These are phyloP conservation scores for Andrographis paniculata DNA, from an alignment of 305 asterid genomes.

Conservation along the genomic window DNA sequence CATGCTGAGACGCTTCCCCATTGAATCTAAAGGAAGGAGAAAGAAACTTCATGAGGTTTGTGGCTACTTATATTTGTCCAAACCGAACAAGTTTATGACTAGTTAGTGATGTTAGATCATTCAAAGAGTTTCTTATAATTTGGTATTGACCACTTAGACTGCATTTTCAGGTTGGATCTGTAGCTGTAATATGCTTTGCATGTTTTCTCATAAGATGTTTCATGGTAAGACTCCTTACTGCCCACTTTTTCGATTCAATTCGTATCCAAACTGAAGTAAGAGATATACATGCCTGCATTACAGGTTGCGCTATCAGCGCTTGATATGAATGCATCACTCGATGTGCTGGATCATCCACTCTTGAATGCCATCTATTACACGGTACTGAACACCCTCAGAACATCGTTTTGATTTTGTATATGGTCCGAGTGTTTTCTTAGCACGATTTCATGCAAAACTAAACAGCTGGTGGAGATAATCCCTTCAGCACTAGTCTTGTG, in stretches of 20 bases:
- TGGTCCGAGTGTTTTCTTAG: too few relatives aligned
- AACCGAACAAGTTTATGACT: conserved; percentile 3
- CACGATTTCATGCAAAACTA: too few relatives aligned
- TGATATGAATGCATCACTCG: conserved; percentile 61
- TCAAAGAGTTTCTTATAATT: too few relatives aligned
- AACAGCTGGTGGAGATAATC: conserved; percentile 84
- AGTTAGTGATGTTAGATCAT: not conserved
- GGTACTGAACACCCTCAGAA: conserved; percentile 51
- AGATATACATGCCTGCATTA: conserved; percentile 10
- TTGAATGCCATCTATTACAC: conserved; percentile 59
- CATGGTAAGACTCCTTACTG: conserved; percentile 38
- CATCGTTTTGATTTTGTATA: too few relatives aligned
- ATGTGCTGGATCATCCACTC: conserved; percentile 75
- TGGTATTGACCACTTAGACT: conserved; percentile 18
- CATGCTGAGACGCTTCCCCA: conserved; percentile 85
- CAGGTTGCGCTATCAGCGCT: conserved; percentile 75
- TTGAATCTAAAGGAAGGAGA: conserved; percentile 33
- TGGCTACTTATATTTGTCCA: not conserved
- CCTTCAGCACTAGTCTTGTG: conserved; percentile 86
- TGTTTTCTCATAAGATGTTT: conserved; percentile 87
- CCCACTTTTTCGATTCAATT: conserved; percentile 6
- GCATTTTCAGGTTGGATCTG: conserved; percentile 84
- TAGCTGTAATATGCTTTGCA: conserved; percentile 88
- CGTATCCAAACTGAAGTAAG: not conserved
- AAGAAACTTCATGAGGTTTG: conserved; percentile 35